phyloP scores from a whole-genome alignment of 129 eudicot species.

The Flaveria sonorensis region DNA sequence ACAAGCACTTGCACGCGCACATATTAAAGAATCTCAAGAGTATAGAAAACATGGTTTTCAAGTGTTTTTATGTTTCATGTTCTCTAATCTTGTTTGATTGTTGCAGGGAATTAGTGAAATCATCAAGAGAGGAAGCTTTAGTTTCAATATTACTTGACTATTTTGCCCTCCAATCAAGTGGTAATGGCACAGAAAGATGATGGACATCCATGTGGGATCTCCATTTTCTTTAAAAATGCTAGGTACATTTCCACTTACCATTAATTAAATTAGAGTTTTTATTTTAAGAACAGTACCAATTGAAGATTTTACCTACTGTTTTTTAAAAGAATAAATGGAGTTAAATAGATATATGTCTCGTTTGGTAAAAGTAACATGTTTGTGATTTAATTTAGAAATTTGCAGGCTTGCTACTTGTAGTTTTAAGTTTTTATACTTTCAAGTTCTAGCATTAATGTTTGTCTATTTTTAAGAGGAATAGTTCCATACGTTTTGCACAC shows the following conservation, averaged over 20 bases:
- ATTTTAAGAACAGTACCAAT: no score
- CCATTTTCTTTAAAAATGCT: conserved; percentile 49
- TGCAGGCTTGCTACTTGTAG: no score
- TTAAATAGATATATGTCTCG: no score
- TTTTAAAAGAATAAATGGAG: no score
- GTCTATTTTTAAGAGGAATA: no score
- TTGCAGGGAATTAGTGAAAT: conserved; percentile 5
- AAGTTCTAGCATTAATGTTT: no score
- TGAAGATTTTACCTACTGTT: no score
- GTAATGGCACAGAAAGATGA: conserved; percentile 46
- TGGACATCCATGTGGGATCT: conserved; percentile 29
- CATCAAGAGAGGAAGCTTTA: conserved; percentile 22
- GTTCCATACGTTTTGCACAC: no score
- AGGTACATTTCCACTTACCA: conserved; percentile 30
- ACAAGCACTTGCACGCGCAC: no score
- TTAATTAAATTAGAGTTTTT: background rate
- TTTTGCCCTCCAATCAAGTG: conserved; percentile 35
- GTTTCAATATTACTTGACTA: conserved; percentile 13
- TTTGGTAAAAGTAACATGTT: no score
- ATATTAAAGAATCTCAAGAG: background rate
- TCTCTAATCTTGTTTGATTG: conserved; percentile 2
- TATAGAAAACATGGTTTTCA: conserved; percentile 9
- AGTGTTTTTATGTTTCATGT: conserved; percentile 10
- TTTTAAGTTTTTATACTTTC: no score
- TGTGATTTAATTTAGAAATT: no score